Evolutionary conservation across 805 yeast species (phyloP), one percentile per base, ranked within the genome.

Genomic region (Pichia deserticola): DNA sequence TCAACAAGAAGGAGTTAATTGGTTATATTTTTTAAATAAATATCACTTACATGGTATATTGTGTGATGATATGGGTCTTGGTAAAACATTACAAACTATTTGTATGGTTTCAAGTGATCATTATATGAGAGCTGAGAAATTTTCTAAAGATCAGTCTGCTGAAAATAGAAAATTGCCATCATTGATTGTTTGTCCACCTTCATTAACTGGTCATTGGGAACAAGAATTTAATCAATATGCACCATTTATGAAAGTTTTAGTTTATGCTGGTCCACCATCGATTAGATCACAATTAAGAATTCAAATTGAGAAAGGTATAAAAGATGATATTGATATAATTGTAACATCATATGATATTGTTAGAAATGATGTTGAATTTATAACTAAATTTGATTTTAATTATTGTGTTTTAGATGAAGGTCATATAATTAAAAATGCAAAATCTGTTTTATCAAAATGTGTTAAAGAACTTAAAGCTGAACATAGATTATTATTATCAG

Each of bases 61-160:
- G 44, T 93, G 99, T 79, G 99, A 93, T 65, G 99, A 93, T 80
- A 93, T 93, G 99, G 99, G 99, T 7, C 75, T 93, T 33, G 99
- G 99, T 47, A 93, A 93, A 65, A 93, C 99, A 0, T 74, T 93
- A 52, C 99, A 93, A 67, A 90, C 99, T 0, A 90, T 93, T 61
- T 93, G 99, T 69, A 92, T 95, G 57, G 89, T 93, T 48, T 87
- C 99, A 0, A 88, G 97, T 63, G 99, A 93, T 61, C 99, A 93
- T 60, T 87, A 89, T 59, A 59, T 88, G 56, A 79, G 99, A 56
- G 82, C 80, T 10, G 85, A 85, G 57, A 84, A 83, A 55, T 86
- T 74, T 64, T 73, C 68, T 7, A 68, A 74, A 52, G 81, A 95
- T 0, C 66, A 75, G 34, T 74, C 84, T 0, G 71, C 73, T 11